These are phyloP conservation scores for Fusarium ramigenum DNA, from an alignment of 2,329 filamentous ascomycete species.

Conservation along the genomic window DNA sequence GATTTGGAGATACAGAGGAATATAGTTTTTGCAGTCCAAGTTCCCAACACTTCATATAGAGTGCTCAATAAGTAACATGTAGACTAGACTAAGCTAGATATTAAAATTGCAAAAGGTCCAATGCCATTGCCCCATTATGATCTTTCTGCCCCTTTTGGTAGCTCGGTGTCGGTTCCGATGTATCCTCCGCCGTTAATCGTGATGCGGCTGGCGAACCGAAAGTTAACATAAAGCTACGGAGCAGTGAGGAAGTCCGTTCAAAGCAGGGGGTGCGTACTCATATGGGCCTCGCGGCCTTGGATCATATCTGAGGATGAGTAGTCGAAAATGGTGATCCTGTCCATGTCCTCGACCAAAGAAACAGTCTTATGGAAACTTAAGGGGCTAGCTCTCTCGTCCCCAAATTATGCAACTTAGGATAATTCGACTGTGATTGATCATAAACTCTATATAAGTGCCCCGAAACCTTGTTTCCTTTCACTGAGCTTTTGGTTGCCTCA, in stretches of 20 bases:
- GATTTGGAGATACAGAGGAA: background rate
- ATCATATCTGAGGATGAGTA: background rate
- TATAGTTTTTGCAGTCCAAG: background rate
- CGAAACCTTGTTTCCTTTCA: background rate
- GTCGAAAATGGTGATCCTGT: background rate
- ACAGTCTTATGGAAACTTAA: background rate
- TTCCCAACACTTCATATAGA: background rate
- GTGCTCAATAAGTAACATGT: too few species aligned
- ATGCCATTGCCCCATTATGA: too few species aligned
- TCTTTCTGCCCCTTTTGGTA: background rate
- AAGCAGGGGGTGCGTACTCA: too few species aligned
- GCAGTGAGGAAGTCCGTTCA: background rate
- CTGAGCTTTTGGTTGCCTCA: background rate
- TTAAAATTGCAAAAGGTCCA: too few species aligned
- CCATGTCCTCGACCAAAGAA: background rate
- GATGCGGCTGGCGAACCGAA: background rate
- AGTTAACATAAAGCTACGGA: background rate
- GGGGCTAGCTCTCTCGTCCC: background rate
- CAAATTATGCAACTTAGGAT: background rate
- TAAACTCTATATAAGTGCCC: background rate
- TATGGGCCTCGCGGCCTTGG: background rate
- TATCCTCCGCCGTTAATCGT: background rate
- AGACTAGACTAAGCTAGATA: too few species aligned
- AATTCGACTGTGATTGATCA: background rate
- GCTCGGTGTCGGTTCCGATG: background rate